Conservation (phyloP, 1,139 yeast species). For the Kurtzmaniella natalensis region DNA sequence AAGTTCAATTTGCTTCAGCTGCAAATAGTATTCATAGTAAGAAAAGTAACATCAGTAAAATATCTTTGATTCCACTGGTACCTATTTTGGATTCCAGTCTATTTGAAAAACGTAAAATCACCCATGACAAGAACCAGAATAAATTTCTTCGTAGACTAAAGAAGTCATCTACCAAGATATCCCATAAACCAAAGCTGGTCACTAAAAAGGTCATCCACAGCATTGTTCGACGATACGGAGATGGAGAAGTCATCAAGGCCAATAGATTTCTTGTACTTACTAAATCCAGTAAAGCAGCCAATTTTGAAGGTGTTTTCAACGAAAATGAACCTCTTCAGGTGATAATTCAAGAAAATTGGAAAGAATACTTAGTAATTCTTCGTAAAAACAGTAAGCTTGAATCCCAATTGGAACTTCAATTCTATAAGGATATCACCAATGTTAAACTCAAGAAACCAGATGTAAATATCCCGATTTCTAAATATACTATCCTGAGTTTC, state of each 20-base stretch:
- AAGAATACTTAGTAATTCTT: conserved; percentile 65
- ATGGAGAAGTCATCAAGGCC: conserved; percentile 61
- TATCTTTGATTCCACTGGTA: neutral
- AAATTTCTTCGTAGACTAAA: neutral
- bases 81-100: too few relatives aligned
- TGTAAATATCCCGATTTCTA: conserved; percentile 17
- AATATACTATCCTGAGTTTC: conserved; percentile 37
- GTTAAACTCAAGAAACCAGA: conserved; percentile 21
- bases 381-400: conserved; percentile 48
- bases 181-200: conserved; percentile 20
- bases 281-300: conserved; percentile 24
- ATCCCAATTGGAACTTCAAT: conserved; percentile 55
- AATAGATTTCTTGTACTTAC: conserved; percentile 67
- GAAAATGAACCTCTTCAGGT: conserved; percentile 52
- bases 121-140: neutral
- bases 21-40: too few relatives aligned
- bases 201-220: conserved; percentile 17
- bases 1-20: too few relatives aligned
- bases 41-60: too few relatives aligned
- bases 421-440: conserved; percentile 37
- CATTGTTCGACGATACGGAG: conserved; percentile 25
- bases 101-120: neutral
- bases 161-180: conserved; percentile 19
- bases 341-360: conserved; percentile 67
- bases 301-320: conserved; percentile 13